phyloP scores from a whole-genome alignment of 2,329 filamentous ascomycete genomes.

The Ophiostoma sp. region DNA sequence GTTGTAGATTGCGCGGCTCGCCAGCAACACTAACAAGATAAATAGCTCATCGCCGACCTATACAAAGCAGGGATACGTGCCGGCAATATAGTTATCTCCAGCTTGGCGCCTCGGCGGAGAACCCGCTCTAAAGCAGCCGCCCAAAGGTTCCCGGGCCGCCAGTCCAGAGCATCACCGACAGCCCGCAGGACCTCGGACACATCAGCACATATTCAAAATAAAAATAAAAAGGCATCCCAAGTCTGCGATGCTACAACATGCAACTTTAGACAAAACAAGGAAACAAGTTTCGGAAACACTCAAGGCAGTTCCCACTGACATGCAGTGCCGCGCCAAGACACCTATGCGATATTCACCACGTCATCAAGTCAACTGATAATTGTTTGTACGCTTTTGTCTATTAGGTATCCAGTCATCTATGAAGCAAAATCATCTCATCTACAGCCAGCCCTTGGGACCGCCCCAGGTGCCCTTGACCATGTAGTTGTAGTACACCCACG shows the following conservation, averaged over 20 bases:
- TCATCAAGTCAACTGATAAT: neutral
- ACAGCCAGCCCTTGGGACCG: slow-evolving; percentile 44
- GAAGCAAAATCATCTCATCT: neutral
- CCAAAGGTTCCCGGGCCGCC: neutral
- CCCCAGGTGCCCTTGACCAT: slow-evolving; percentile 54
- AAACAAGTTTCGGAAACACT: neutral
- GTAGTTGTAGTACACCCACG: slow-evolving; percentile 50
- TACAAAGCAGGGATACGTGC: neutral
- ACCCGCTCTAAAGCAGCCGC: neutral
- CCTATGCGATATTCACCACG: neutral
- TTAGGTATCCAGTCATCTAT: neutral
- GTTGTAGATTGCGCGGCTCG: neutral
- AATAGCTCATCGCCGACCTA: neutral
- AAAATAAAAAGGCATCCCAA: neutral
- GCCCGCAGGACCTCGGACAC: neutral
- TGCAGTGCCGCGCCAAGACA: neutral
- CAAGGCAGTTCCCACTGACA: neutral
- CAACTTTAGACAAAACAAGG: neutral
- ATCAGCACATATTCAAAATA: neutral
- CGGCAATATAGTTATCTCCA: neutral
- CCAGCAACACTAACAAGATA: neutral
- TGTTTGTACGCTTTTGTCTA: neutral
- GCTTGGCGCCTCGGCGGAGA: neutral
- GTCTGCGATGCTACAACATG: neutral
- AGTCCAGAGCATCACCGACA: neutral